Conservation (phyloP, 257 asterid genomes). For the Perilla frutescens region DNA sequence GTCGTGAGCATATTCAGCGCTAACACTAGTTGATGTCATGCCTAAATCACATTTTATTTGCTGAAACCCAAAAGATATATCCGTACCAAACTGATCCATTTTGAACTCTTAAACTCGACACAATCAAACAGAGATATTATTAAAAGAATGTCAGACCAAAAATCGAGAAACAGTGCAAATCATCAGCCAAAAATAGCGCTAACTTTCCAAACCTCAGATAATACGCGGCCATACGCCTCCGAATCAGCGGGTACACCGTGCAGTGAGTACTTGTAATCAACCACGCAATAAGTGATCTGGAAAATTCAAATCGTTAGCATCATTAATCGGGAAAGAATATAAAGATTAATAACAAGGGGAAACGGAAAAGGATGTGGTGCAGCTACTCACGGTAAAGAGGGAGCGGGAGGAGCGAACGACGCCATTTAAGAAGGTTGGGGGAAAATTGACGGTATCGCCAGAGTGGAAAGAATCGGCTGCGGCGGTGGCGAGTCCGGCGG, state of each 20-base stretch:
- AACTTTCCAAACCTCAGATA: conserved; percentile 60
- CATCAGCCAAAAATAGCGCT: not conserved
- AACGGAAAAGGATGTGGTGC: not conserved
- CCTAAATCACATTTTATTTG: not conserved
- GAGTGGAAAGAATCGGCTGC: conserved; percentile 44
- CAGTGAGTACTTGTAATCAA: conserved; percentile 79
- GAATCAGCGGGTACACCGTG: conserved; percentile 51
- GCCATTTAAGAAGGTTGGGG: conserved; percentile 60
- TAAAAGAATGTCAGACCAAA: conserved; percentile 5
- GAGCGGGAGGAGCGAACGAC: conserved; percentile 86
- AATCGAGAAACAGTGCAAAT: not conserved
- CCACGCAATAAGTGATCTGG: conserved; percentile 65
- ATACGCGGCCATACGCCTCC: conserved; percentile 51
- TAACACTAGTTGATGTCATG: not conserved
- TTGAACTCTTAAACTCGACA: not conserved
- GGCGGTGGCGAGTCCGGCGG: conserved; percentile 55
- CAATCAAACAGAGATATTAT: not conserved
- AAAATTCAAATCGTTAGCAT: not conserved
- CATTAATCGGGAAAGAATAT: not conserved
- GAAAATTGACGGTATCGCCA: conserved; percentile 34
- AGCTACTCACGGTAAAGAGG: conserved; percentile 54
- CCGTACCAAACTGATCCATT: not conserved
- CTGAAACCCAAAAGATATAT: not conserved
- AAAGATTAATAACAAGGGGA: not conserved
- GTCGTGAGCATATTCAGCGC: not conserved